Evolutionary conservation across 2,329 filamentous ascomycete genomes (phyloP), one percentile per base, ranked within the genome.

Genomic region (Knufia fluminis): DNA sequence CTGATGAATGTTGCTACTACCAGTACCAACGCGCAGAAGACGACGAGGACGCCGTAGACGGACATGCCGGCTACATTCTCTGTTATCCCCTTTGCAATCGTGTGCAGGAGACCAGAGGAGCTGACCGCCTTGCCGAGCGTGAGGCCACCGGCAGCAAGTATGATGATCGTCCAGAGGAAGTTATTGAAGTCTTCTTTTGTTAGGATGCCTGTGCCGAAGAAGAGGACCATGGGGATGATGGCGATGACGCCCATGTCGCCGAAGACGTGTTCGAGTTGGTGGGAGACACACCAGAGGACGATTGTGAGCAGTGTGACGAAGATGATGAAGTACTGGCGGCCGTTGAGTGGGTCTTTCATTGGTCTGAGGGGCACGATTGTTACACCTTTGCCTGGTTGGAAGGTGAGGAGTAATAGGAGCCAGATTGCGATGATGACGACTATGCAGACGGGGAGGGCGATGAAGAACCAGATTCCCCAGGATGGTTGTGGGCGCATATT

Each of bases 151-250:
- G 92, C 91, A 0, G 92, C 92, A 17, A 98, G 82, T 61, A 98
- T 97, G 68, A 98, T 61, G 68, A 98, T 98, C 17, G 94, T 98
- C 92, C 92, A 98, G 33, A 96, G 84, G 68, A 98, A 98, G 68
- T 98, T 98, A 74, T 98, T 98, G 66, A 98, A 98, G 69, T 98
- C 92, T 68, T 97, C 92, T 69, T 97, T 98, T 43, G 90, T 97
- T 26, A 98, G 75, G 57, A 97, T 91, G 9, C 92, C 92, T 1
- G 89, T 90, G 48, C 92, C 92, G 61, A 98, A 98, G 76, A 98
- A 98, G 36, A 96, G 75, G 2, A 94, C 85, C 46, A 98, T 84
- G 4, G 92, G 92, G 53, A 98, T 88, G 63, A 98, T 94, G 51
- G 92, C 94, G 36, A 98, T 86, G 47, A 98, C 90, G 47, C 92